Evolutionary conservation across 2,329 filamentous ascomycete species (phyloP), one percentile per base, ranked within the genome.

Genomic region (Colletotrichum abscissum): DNA sequence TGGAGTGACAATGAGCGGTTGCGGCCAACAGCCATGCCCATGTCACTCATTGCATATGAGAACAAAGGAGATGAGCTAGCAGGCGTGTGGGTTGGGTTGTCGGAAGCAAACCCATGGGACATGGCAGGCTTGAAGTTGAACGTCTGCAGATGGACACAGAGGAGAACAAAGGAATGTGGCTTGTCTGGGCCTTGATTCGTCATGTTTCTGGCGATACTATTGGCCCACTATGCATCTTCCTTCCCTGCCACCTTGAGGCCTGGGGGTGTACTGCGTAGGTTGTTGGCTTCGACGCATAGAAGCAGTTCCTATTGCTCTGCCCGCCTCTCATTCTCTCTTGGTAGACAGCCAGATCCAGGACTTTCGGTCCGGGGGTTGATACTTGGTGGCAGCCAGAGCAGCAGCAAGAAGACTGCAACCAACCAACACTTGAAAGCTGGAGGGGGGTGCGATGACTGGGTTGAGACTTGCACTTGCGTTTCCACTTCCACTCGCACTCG

Each of bases 1-100:
- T 63, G 49, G 63, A 35, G 58, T 57, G 63, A 72, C 68, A 74
- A 72, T 67, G 57, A 54, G 72, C 72, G 72, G 67, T 74, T 74
- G 72, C 72, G 72, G 72, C 58, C 72, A 63, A 70, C 42, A 60
- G 46, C 55, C 68, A 63, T 60, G 68, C 52, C 68, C 68, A 74
- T 67, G 68, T 56, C 54, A 42, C 63, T 56, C 54, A 59, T 63
- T 24, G 68, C 59, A 68, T 42, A 63, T 57, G 72, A 72, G 72
- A 72, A 74, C 72, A 74, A 74, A 74, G 72, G 26, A 67, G 59
- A 49, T 16, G 46, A 66, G 67, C 67, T 66, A 57, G 42, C n/a
- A 33, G 60, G 67, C 35, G 35, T 70, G 67, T 62, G 67, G 55
- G 67, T 70, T 66, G 67, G 60, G 67, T 70, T 73, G 46, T 57